These are phyloP conservation scores for Leccinum incarnatum DNA, from an alignment of 768 basidiomycete species.

Conservation along the genomic window DNA sequence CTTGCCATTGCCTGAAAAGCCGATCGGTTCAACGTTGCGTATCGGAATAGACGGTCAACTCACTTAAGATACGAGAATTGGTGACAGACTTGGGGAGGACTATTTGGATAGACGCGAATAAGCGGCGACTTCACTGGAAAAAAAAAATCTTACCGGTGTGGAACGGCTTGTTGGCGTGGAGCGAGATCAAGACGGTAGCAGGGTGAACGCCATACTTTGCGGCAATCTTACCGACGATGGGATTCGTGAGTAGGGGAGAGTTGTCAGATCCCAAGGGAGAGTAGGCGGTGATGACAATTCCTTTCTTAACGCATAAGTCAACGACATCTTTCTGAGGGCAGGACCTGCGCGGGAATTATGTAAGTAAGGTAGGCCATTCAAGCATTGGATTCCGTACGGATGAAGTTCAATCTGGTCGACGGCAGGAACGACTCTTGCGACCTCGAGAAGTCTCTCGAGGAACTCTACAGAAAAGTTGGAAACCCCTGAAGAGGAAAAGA, in stretches of 20 bases:
- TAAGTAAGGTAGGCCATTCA: neutral
- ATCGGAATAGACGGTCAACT: constrained; percentile 17
- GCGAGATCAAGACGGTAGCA: constrained; percentile 65
- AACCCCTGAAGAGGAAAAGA: constrained; percentile 40
- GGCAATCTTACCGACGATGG: constrained; percentile 59
- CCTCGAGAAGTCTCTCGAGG: constrained; percentile 58
- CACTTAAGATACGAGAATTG: constrained; percentile 57
- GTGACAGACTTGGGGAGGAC: constrained; percentile 82
- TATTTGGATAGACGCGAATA: constrained; percentile 1
- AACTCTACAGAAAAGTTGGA: constrained; percentile 70
- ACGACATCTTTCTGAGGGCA: constrained; percentile 34
- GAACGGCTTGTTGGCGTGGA: constrained; percentile 66
- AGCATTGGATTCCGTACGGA: constrained; percentile 42
- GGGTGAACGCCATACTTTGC: constrained; percentile 55
- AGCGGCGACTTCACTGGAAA: neutral
- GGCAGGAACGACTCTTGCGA: constrained; percentile 59
- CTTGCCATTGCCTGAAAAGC: constrained; percentile 48
- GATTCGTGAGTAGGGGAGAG: constrained; percentile 68
- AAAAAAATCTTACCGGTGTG: constrained; percentile 41
- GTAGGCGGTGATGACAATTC: constrained; percentile 76
- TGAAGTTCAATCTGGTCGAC: constrained; percentile 81
- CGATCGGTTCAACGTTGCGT: neutral
- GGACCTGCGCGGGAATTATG: neutral
- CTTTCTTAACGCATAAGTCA: constrained; percentile 56
- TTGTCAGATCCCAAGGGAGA: constrained; percentile 74